A percentile compares a stretch with the other conserved stretches of the same genome.
phyloP scores from a whole-genome alignment of 345 rosid species.

The Microcos paniculata region DNA sequence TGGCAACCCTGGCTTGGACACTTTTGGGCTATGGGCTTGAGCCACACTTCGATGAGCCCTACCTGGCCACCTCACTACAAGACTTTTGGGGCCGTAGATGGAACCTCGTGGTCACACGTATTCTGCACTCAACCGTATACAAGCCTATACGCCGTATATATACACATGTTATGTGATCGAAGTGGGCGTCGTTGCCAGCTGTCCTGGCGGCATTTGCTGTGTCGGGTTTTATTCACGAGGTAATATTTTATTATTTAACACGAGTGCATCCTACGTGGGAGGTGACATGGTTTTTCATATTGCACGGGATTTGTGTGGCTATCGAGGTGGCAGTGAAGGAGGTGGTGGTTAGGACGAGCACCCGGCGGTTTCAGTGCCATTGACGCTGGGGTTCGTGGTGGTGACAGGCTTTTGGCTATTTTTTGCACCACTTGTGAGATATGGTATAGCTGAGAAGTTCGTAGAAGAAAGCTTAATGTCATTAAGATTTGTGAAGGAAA shows the following conservation, averaged over 20 bases:
- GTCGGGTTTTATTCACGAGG: constrained; percentile 65
- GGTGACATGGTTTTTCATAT: constrained; percentile 59
- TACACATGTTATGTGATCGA: constrained; percentile 15
- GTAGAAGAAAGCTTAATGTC: constrained; percentile 30
- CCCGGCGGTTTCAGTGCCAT: constrained; percentile 30
- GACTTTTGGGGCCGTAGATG: constrained; percentile 85
- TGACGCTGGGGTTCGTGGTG: constrained; percentile 34
- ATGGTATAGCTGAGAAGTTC: constrained; percentile 33
- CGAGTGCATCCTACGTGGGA: constrained; percentile 64
- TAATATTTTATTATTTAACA: constrained; percentile 37
- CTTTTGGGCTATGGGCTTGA: constrained; percentile 50
- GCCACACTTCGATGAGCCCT: constrained; percentile 64
- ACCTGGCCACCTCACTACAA: constrained; percentile 63
- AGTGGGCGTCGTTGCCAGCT: constrained; percentile 32
- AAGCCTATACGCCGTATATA: constrained; percentile 35
- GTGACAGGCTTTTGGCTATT: constrained; percentile 46
- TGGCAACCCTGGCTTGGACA: constrained; percentile 34
- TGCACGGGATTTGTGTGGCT: constrained; percentile 48
- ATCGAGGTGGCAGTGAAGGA: constrained; percentile 45
- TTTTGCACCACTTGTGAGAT: constrained; percentile 44
- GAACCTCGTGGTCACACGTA: constrained; percentile 56
- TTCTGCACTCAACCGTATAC: constrained; percentile 52
- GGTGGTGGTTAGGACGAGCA: background rate
- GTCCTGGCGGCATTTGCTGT: constrained; percentile 43
- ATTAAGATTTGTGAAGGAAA: constrained; percentile 16